phyloP scores from a whole-genome alignment of 106 monocot species.

The Gastrodia elata region DNA sequence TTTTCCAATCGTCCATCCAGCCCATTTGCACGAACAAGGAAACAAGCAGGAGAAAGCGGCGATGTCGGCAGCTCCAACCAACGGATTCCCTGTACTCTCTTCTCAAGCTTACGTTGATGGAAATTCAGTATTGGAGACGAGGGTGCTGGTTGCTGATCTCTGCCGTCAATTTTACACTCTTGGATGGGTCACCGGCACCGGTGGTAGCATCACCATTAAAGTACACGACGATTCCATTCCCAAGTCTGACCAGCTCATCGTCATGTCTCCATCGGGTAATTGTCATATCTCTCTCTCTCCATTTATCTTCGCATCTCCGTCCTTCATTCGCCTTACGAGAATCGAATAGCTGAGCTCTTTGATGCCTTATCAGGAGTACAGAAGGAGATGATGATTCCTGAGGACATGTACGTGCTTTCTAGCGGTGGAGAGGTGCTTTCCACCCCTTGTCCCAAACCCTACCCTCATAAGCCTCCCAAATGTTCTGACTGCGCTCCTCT shows the following conservation, averaged over 20 bases:
- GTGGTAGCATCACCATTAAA: constrained; percentile 97
- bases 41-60: neutral
- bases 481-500: constrained; percentile 85
- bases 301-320: neutral
- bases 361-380: constrained; percentile 55
- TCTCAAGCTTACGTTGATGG: constrained; percentile 56
- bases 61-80: constrained; percentile 9
- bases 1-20: neutral
- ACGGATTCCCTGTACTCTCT: constrained; percentile 11
- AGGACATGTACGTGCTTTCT: constrained; percentile 90
- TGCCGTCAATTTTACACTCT: constrained; percentile 90
- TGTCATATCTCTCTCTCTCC: neutral
- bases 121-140: constrained; percentile 38
- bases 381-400: constrained; percentile 92
- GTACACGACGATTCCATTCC: constrained; percentile 76
- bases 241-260: constrained; percentile 69
- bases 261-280: constrained; percentile 96
- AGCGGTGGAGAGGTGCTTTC: constrained; percentile 47
- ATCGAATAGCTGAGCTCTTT: neutral
- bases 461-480: constrained; percentile 64
- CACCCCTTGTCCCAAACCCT: constrained; percentile 37
- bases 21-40: neutral
- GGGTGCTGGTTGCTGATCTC: constrained; percentile 71
- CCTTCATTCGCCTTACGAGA: neutral
- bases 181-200: constrained; percentile 97